Evolutionary conservation across 2,329 filamentous ascomycete species (phyloP), one percentile per base, ranked within the genome.

Genomic region (Sporothrix sp.): DNA sequence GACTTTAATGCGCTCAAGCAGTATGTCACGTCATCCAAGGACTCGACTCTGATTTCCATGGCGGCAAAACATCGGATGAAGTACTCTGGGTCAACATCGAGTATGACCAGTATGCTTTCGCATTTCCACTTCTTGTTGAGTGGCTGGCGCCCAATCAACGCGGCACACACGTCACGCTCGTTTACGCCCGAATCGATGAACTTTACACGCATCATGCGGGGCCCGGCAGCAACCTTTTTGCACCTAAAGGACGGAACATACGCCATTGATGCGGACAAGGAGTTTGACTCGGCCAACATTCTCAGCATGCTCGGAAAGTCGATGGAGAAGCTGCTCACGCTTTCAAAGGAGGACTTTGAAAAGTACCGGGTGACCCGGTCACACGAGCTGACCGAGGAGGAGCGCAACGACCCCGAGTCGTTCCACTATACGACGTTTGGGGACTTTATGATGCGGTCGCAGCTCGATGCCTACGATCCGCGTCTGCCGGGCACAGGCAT

Each of bases 51-150:
- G 11, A 75, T 83, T n/a, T 64, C 73, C 1, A 77, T 93, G 37
- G 86, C 87, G 2, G 71, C 73, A 45, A 66, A 80, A 49, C 67
- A 85, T 54, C 69, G 73, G 11, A 88, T 82, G 64, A 94, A 85
- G 62, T 98, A 94, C 62, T 84, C 89, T 10, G 93, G 93, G 9
- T 98, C 93, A 11, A 97, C 93, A 0, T 98, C 93, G 2, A 97
- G 91, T 67, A 95, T 96, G 89, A 95, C 91, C 1, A 74, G 82
- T 2, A 81, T 86, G 46, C 73, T 98, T 39, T 78, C 84, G 2
- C 94, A 98, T 60, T 95, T 98, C 62, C 93, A 98, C 65, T 97
- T 82, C 61, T 76, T 98, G 3, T 73, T 98, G 9, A 97, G 91
- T 0, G 70, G 76, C 7, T 97, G 88, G 85, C 81, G 94, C 48